phyloP scores from a whole-genome alignment of 345 rosid genomes.

The Carallia brachiata region DNA sequence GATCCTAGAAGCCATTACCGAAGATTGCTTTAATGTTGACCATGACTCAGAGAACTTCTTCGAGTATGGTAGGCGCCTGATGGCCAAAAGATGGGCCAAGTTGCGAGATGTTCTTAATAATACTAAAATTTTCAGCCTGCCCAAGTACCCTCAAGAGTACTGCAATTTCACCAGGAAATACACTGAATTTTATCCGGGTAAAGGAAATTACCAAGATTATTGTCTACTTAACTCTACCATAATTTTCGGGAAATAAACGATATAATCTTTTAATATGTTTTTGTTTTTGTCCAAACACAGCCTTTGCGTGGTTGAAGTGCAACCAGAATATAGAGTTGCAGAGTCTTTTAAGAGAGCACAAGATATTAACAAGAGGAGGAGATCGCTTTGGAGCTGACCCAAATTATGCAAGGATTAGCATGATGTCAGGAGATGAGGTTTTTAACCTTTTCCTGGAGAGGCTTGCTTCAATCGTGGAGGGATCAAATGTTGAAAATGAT shows the following conservation, averaged over 20 bases:
- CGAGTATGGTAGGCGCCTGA: constrained; percentile 37
- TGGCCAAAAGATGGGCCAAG: constrained; percentile 70
- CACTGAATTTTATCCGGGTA: constrained; percentile 55
- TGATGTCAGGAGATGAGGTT: constrained; percentile 61
- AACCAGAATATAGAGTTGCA: constrained; percentile 48
- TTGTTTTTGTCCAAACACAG: constrained; percentile 26
- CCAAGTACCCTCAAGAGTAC: constrained; percentile 48
- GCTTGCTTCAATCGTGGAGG: constrained; percentile 40
- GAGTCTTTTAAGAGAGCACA: constrained; percentile 42
- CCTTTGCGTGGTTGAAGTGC: constrained; percentile 85
- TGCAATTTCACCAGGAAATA: constrained; percentile 58
- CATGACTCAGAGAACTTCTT: constrained; percentile 51
- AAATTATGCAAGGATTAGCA: constrained; percentile 56
- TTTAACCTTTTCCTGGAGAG: constrained; percentile 63
- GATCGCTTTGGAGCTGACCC: constrained; percentile 50
- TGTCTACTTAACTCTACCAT: not conserved
- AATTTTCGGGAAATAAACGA: not conserved
- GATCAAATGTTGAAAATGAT: not conserved
- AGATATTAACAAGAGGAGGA: constrained; percentile 58
- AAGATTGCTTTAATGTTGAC: constrained; percentile 29
- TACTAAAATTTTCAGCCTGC: constrained; percentile 45
- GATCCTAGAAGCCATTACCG: constrained; percentile 48
- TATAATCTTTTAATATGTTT: too few relatives aligned
- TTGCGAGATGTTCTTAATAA: constrained; percentile 45
- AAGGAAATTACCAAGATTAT: not conserved